Conservation (phyloP, 2,329 filamentous ascomycete species). For the Calonectria montana region DNA sequence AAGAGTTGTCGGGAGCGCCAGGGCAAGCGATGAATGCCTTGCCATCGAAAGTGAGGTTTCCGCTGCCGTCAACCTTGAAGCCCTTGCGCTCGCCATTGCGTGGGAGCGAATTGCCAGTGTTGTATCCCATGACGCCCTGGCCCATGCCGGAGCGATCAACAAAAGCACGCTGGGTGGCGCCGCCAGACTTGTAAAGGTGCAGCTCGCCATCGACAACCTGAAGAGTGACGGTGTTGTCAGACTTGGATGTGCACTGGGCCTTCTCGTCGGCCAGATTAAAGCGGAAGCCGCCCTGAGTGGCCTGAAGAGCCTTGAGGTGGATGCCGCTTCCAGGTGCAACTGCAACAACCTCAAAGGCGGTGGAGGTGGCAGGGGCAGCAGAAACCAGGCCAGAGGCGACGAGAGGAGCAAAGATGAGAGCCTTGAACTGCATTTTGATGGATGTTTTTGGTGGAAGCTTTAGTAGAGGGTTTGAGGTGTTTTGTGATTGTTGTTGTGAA, state of each 20-base stretch:
- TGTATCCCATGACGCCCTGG: constrained; percentile 65
- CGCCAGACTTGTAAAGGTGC: constrained; percentile 56
- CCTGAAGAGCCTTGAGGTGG: constrained; percentile 59
- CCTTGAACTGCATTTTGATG: constrained; percentile 45
- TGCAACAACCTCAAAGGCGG: constrained; percentile 61
- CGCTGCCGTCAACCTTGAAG: constrained; percentile 57
- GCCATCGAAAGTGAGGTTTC: constrained; percentile 59
- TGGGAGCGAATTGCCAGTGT: constrained; percentile 53
- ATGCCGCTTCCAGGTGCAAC: constrained; percentile 61
- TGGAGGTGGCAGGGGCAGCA: constrained; percentile 41
- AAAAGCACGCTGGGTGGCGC: constrained; percentile 60
- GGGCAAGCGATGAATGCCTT: constrained; percentile 65
- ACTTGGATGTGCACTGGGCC: constrained; percentile 59
- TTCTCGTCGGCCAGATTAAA: constrained; percentile 57
- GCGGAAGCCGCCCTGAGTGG: constrained; percentile 56
- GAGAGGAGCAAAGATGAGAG: constrained; percentile 39
- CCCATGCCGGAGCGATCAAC: constrained; percentile 70
- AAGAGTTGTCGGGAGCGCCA: constrained; percentile 52
- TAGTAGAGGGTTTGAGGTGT: neutral
- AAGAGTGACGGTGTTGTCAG: constrained; percentile 61
- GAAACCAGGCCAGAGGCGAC: constrained; percentile 42
- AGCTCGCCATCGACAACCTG: constrained; percentile 57
- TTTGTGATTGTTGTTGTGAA: neutral
- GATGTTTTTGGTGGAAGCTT: neutral
- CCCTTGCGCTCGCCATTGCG: constrained; percentile 58